These are phyloP conservation scores for Phlyctochytrium planicorne DNA, from an alignment of 192 early-diverging fungal genomes.

Conservation along the genomic window DNA sequence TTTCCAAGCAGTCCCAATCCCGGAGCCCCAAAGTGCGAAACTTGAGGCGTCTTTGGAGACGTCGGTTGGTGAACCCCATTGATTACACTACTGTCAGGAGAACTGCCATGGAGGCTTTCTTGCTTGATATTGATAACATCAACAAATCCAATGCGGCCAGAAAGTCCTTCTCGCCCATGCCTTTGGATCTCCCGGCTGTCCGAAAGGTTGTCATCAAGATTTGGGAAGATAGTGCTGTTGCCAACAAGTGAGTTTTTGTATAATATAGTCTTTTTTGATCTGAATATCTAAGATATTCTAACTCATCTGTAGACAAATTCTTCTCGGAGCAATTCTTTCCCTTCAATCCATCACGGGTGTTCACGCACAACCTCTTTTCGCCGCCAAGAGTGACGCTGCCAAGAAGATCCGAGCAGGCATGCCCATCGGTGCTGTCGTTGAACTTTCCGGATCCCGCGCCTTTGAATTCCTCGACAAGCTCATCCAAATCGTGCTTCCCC, in stretches of 20 bases:
- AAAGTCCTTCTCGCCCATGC: conserved; percentile 55
- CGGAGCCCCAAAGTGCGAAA: not conserved
- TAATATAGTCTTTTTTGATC: conserved; percentile 1
- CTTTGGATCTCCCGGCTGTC: conserved; percentile 66
- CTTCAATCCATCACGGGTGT: conserved; percentile 85
- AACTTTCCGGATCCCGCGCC: conserved; percentile 80
- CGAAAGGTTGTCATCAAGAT: conserved; percentile 78
- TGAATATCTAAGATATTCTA: no score
- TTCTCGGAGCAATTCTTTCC: conserved; percentile 88
- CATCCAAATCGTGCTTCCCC: conserved; percentile 90
- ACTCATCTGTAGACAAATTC: conserved; percentile 40
- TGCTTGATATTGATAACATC: conserved; percentile 15
- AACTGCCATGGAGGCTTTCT: conserved; percentile 20
- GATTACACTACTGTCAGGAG: conserved; percentile 49
- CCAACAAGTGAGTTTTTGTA: conserved; percentile 70
- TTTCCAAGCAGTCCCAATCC: conserved; percentile 8
- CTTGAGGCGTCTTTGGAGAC: conserved; percentile 2
- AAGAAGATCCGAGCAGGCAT: conserved; percentile 90
- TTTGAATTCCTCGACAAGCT: conserved; percentile 94
- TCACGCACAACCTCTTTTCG: conserved; percentile 76
- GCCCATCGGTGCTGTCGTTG: conserved; percentile 84
- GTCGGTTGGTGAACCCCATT: conserved; percentile 46
- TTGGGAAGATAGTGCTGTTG: conserved; percentile 80
- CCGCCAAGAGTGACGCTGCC: conserved; percentile 72
- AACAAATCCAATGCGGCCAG: conserved; percentile 49